Base-by-base conservation (phyloP, 345 rosid genomes). In the Physaria fendleri region DNA sequence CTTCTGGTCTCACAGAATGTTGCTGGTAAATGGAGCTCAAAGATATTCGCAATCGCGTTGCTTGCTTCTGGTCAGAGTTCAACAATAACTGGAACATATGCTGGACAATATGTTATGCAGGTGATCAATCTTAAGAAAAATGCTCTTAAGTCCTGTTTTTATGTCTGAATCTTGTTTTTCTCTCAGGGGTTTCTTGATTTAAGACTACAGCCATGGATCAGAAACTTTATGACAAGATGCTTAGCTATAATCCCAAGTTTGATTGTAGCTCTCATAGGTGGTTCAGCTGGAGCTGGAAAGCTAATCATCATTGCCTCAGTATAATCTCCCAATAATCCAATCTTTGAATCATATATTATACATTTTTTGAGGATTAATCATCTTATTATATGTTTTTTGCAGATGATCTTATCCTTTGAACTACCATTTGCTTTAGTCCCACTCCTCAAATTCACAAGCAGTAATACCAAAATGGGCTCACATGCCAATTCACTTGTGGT, bases 51-150 rank as follows among this genome's bases (percentile, higher is more conserved):
- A 48, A 39, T 90, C 59, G 95, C 97, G 30, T 75, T 87, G 72
- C 82, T 90, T 60, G 95, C 95, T 49, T 90, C 97, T 0, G 95
- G 97, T 59, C 95, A 90, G 81, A 90, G 97, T 77, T 90, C 95
- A 50, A 90, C 97, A 4, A 86, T 90, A 66, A 90, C 97, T 6
- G 95, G 97, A 69, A 90, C 97, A 28, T 90, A 87, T 77, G 95
- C 97, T 6, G 97, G 97, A 62, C 97, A 90, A 60, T 90, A 90
- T 72, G 87, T 90, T 41, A 90, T 84, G 96, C 92, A 82, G 95
- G 98, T 91, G 76, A 18, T 40, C 28, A 59, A 43, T 14, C 6
- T 11, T 38, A 41, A 10, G 0, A 3, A 8, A 61, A 16, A 16
- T 43, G 22, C 62, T 64, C 27, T 2, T 3, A 16, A 33, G 45